These are phyloP conservation scores for Apiospora marii DNA, from an alignment of 2,329 filamentous ascomycete genomes.

Conservation along the genomic window DNA sequence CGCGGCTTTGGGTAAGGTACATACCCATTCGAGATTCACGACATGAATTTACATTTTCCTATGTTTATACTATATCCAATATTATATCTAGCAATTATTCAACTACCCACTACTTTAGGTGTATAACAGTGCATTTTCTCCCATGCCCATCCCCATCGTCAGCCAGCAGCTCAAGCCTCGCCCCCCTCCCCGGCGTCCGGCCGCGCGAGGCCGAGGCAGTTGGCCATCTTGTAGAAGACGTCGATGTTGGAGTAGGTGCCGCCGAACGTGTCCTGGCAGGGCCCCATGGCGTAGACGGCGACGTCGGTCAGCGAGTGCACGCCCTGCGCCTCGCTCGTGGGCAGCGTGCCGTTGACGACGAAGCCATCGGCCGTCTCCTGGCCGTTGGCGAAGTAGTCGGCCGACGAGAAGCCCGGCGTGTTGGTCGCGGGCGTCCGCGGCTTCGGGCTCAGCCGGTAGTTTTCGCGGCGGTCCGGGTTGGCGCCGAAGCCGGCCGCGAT, in stretches of 20 bases:
- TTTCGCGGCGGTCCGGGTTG: slow-evolving; percentile 78
- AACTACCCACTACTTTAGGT: neutral
- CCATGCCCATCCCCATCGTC: neutral
- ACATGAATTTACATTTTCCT: neutral
- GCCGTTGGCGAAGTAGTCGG: slow-evolving; percentile 73
- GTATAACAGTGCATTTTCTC: neutral
- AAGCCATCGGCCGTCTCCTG: slow-evolving; percentile 72
- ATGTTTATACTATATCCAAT: neutral
- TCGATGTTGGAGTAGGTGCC: slow-evolving; percentile 76
- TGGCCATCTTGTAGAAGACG: slow-evolving; percentile 77
- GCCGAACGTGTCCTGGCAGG: slow-evolving; percentile 79
- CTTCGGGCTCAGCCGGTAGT: slow-evolving; percentile 74
- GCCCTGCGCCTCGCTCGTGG: slow-evolving; percentile 68
- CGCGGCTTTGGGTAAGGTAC: neutral
- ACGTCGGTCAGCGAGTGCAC: slow-evolving; percentile 83
- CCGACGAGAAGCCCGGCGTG: slow-evolving; percentile 55
- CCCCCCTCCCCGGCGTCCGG: slow-evolving; percentile 30
- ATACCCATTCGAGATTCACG: neutral
- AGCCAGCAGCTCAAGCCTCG: neutral
- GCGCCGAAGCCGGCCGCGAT: slow-evolving; percentile 77
- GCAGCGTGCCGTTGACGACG: slow-evolving; percentile 78
- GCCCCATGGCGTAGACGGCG: slow-evolving; percentile 79
- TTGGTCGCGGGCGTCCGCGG: slow-evolving; percentile 68
- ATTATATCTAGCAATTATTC: neutral
- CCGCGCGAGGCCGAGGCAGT: slow-evolving; percentile 66